Evolutionary conservation across 352 stramenopile species (phyloP).

Genomic region (Phytophthora palmivora): DNA sequence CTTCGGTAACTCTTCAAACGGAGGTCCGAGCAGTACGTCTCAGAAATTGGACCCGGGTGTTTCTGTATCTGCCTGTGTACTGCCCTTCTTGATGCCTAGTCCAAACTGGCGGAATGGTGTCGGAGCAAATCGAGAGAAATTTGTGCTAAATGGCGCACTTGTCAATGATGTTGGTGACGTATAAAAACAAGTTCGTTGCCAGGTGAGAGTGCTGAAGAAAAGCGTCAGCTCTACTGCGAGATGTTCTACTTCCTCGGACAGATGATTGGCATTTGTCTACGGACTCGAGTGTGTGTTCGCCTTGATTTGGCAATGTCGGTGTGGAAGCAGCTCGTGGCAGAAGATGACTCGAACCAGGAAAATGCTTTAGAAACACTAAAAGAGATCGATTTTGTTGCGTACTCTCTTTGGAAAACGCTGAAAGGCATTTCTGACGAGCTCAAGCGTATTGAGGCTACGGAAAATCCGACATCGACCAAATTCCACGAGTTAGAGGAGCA

Average conservation of each 20-base stretch:
- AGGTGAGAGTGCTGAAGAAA: constrained; percentile 53
- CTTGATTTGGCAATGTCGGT: constrained; percentile 74
- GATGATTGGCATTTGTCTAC: constrained; percentile 89
- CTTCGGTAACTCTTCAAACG: constrained; percentile 13
- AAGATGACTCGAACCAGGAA: constrained; percentile 44
- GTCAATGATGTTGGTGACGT: constrained; percentile 5
- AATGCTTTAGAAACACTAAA: constrained; percentile 54
- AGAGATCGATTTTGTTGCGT: constrained; percentile 71
- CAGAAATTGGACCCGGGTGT: constrained; percentile 25
- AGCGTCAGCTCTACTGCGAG: constrained; percentile 70
- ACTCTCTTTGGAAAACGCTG: constrained; percentile 62
- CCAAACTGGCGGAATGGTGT: constrained; percentile 89
- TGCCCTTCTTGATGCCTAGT: constrained; percentile 89
- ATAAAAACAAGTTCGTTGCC: not conserved
- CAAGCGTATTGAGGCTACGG: not conserved
- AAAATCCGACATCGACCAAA: not conserved
- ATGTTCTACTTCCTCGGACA: constrained; percentile 93
- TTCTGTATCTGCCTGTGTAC: constrained; percentile 51
- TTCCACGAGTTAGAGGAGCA: constrained; percentile 46
- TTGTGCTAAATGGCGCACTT: constrained; percentile 75
- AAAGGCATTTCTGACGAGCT: constrained; percentile 37
- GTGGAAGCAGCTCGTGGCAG: constrained; percentile 77
- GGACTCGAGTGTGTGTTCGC: constrained; percentile 79
- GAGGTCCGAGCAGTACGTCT: constrained; percentile 25
- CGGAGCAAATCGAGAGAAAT: constrained; percentile 83